Base-by-base conservation (phyloP, 306 rosid genomes). In the Rubus parviflorus region DNA sequence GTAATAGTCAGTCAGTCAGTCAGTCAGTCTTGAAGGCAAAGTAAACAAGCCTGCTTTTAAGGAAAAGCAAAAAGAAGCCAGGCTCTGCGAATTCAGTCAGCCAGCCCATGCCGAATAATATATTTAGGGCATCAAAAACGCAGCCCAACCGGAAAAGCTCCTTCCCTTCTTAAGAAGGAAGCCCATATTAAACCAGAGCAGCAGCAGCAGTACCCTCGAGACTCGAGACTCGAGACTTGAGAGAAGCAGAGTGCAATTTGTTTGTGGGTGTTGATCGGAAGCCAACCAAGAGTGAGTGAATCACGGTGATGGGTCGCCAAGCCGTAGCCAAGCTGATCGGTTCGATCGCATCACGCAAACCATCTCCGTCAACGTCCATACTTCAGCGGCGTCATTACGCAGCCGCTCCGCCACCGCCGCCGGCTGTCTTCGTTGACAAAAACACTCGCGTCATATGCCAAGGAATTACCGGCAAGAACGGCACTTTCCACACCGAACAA, bases 401-500 rank as follows among this genome's bases (percentile, higher is more conserved):
- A 17, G 80, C 99, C 46, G 80, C 90, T 16, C 74, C 96, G n/a
- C 79, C 85, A 0, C 88, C 90, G 14, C 83, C 94, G 12, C 92
- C 99, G 12, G 96, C 99, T 11, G 99, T 96, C 17, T 96, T 96
- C 77, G 99, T 91, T 1, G 99, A 96, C 87, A 92, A 96, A 79
- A 89, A 91, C 86, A 96, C 99, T 0, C 99, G 99, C 83, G 97
- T 96, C 84, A 91, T 96, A 52, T 95, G 99, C 77, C 99, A 95
- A 70, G 99, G 99, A 19, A 95, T 95, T 76, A 95, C 99, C 1
- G 99, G 99, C 4, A 96, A 92, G 58, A 96, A 88, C 61, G 99
- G 99, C 56, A 91, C 98, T 45, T 96, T 96, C 77, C 99, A 96
- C 85, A 92, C 97, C 1, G 97, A 96, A 77, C 99, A 96, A 72